Evolutionary conservation across 1,284 basidiomycete species (phyloP).

Genomic region (Pseudomicrostroma phylloplanum): DNA sequence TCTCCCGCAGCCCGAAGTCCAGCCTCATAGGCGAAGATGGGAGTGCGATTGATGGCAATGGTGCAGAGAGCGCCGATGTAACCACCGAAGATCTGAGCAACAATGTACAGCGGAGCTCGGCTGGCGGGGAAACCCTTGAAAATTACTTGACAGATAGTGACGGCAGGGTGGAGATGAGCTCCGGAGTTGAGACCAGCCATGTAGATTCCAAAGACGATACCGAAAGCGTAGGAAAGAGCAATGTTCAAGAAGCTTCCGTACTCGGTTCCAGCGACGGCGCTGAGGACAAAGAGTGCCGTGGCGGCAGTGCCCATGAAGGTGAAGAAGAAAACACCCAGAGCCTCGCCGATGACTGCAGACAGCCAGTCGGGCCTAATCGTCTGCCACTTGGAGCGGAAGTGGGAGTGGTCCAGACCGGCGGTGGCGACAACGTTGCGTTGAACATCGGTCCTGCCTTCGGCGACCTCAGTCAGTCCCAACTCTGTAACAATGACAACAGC

Average conservation of each 20-base stretch:
- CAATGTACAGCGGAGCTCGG: conserved; percentile 33
- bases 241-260: conserved; percentile 33
- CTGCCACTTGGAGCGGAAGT: conserved; percentile 11
- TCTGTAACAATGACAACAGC: conserved; percentile 21
- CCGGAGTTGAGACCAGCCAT: conserved; percentile 33
- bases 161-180: conserved; percentile 33
- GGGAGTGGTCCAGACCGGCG: conserved; percentile 7
- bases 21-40: conserved; percentile 25
- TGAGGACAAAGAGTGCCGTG: conserved; percentile 26
- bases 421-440: conserved; percentile 20
- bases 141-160: conserved; percentile 34
- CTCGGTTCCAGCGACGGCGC: conserved; percentile 20
- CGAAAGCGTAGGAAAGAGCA: conserved; percentile 29
- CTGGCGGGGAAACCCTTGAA: conserved; percentile 38
- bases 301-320: conserved; percentile 14
- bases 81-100: conserved; percentile 29
- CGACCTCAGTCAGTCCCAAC: conserved; percentile 55
- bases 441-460: conserved; percentile 26
- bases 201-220: conserved; percentile 35
- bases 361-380: conserved; percentile 4
- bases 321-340: conserved; percentile 10
- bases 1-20: conserved; percentile 23
- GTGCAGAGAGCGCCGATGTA: conserved; percentile 32
- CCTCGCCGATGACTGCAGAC: conserved; percentile 7
- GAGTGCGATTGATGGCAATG: conserved; percentile 25